Evolutionary conservation across 2,329 filamentous ascomycete species (phyloP), one percentile per base, ranked within the genome.

Genomic region (Trichoderma pleuroti): DNA sequence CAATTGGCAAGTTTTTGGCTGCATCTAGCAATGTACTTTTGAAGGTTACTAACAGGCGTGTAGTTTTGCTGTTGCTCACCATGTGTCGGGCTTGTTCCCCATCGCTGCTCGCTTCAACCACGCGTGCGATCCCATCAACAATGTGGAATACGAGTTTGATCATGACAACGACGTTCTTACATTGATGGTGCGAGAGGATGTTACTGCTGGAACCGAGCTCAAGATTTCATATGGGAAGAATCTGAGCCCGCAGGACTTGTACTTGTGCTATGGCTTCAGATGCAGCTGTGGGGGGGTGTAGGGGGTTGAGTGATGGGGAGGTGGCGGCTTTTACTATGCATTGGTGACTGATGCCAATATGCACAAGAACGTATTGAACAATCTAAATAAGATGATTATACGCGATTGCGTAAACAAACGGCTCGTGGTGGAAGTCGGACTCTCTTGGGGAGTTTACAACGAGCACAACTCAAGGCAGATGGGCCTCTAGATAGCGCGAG

Each of bases 91-190:
- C 1, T 72, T 88, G 3, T 88, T 87, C 70, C 80, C 84, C 1
- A 79, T 86, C 7, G 85, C 84, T 0, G 84, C 86, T 0, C 82
- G 87, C 3, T 89, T 90, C 78, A 90, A 90, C 75, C 88, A 90
- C 75, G 84, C 86, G 0, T 90, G 88, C 74, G 71, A 73, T 2
- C 80, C 82, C 0, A 76, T 74, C 4, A 76, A 81, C 68, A 86
- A 84, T 56, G 75, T 87, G 30, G 73, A 78, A 2, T 89, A 85
- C 74, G 73, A 60, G 1, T 87, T 82, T 73, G 80, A 86, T 64
- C 7, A 63, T 0, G 52, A 69, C 0, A 70, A 73, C 1, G 72
- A 78, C 8, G 76, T 78, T 4, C 81, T 90, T 39, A 76, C 80
- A 0, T 79, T 89, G 71, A 78, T 76, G 1, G 79, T 84, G 2